phyloP scores from a whole-genome alignment of 495 filamentous ascomycete species.

The Penicillium macrosclerotiorum region DNA sequence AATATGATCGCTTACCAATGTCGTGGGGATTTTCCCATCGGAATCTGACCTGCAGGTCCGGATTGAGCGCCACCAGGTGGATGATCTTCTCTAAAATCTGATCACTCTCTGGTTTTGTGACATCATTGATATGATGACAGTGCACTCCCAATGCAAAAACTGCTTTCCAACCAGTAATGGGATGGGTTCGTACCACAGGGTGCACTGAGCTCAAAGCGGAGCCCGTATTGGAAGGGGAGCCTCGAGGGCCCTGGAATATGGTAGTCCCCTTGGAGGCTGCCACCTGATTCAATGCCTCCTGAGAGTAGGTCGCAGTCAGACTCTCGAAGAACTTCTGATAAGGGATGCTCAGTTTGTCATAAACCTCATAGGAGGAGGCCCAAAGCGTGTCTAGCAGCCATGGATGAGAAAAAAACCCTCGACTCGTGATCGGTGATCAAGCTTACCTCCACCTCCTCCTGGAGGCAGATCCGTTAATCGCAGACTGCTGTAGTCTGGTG shows the following conservation, averaged over 20 bases:
- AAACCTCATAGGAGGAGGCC: conserved; percentile 40
- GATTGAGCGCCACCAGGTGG: conserved; percentile 64
- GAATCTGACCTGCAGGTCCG: conserved; percentile 68
- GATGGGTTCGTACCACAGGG: conserved; percentile 71
- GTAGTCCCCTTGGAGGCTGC: conserved; percentile 47
- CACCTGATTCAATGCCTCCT: conserved; percentile 49
- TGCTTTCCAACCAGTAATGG: conserved; percentile 71
- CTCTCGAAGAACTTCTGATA: conserved; percentile 62
- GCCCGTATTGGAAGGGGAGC: conserved; percentile 62
- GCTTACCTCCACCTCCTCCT: conserved; percentile 51
- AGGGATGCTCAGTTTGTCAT: conserved; percentile 63
- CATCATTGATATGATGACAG: conserved; percentile 59
- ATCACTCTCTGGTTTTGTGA: conserved; percentile 30
- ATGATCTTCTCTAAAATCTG: conserved; percentile 26
- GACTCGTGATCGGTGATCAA: too few species aligned
- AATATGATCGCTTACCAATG: conserved; percentile 28
- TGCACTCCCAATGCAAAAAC: conserved; percentile 64
- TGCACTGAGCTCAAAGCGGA: conserved; percentile 59
- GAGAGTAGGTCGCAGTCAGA: conserved; percentile 58
- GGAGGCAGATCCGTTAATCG: conserved; percentile 57
- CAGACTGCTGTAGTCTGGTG: conserved; percentile 61
- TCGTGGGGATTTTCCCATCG: conserved; percentile 57
- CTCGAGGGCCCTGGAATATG: conserved; percentile 51
- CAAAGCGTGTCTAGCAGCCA: conserved; percentile 42
- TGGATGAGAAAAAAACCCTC: not conserved